Percentiles rank a stretch among this genome's conserved stretches.
Conservation (phyloP, 1,284 basidiomycete genomes). For the Boletus smithii region DNA sequence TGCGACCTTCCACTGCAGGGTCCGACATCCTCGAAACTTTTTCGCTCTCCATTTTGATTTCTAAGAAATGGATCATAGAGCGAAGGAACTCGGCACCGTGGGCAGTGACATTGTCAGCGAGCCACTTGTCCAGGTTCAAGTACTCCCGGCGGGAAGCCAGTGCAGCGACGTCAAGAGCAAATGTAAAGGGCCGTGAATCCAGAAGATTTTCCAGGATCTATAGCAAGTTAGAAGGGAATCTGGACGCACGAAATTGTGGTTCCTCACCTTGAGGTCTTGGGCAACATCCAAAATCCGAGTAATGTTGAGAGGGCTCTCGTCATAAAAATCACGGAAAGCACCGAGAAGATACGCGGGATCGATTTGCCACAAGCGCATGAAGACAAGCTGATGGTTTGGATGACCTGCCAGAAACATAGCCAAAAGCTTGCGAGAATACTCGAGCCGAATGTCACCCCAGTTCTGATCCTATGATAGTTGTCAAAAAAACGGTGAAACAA, state of each 20-base stretch:
- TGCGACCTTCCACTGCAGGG: conserved; percentile 72
- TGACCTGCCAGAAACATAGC: conserved; percentile 90
- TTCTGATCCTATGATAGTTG: conserved; percentile 55
- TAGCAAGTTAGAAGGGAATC: conserved; percentile 2
- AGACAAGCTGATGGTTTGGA: conserved; percentile 93
- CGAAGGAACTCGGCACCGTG: conserved; percentile 87
- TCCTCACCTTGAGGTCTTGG: conserved; percentile 83
- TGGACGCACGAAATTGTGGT: neutral
- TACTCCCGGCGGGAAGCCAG: conserved; percentile 91
- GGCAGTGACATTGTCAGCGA: conserved; percentile 78
- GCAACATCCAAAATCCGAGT: conserved; percentile 94
- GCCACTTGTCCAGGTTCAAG: conserved; percentile 95
- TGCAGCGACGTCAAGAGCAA: conserved; percentile 90
- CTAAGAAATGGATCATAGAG: conserved; percentile 83
- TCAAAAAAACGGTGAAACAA: conserved; percentile 2
- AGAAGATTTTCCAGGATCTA: conserved; percentile 89
- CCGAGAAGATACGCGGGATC: conserved; percentile 82
- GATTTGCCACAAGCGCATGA: conserved; percentile 93
- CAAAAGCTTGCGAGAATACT: conserved; percentile 84
- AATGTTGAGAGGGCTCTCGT: conserved; percentile 90
- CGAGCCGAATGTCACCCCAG: conserved; percentile 84
- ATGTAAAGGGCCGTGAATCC: conserved; percentile 82
- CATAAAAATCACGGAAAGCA: conserved; percentile 89
- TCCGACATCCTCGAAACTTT: conserved; percentile 76
- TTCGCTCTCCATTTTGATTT: conserved; percentile 90